phyloP scores from a whole-genome alignment of 345 rosid genomes.

The Melaleuca quinquenervia region DNA sequence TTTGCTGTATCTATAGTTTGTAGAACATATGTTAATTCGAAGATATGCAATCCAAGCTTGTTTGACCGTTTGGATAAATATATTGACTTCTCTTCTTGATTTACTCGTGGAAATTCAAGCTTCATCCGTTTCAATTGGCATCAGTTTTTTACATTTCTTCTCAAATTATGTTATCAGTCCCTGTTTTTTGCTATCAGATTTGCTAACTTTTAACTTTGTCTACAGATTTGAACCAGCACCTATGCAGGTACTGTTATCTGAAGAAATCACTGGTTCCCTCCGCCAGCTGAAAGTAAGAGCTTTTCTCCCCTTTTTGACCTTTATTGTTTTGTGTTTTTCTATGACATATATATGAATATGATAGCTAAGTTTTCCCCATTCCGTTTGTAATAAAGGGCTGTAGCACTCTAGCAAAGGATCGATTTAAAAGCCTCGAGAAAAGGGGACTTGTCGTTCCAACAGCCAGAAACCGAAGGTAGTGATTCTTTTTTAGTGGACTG shows the following conservation, averaged over 20 bases:
- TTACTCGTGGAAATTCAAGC: not conserved
- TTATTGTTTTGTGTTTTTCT: not conserved
- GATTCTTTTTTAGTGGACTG: too few relatives aligned
- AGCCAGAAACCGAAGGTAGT: slow-evolving; percentile 52
- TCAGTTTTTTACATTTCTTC: not conserved
- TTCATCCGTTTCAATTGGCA: not conserved
- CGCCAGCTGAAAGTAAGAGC: slow-evolving; percentile 64
- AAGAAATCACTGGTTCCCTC: slow-evolving; percentile 90
- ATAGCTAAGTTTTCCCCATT: not conserved
- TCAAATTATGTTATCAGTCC: not conserved
- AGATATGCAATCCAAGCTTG: not conserved
- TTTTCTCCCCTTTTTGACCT: not conserved
- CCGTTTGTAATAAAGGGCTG: slow-evolving; percentile 44
- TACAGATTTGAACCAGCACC: slow-evolving; percentile 56
- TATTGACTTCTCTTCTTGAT: not conserved
- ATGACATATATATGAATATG: not conserved
- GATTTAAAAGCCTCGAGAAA: slow-evolving; percentile 86
- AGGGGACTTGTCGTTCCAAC: slow-evolving; percentile 75
- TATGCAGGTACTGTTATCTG: slow-evolving; percentile 72
- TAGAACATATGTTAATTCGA: not conserved
- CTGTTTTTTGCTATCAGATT: not conserved
- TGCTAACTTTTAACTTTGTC: not conserved
- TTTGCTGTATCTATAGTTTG: not conserved
- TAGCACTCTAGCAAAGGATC: slow-evolving; percentile 73
- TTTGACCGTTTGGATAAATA: not conserved